Evolutionary conservation across 2,329 filamentous ascomycete genomes (phyloP).

Genomic region (Ustulina deusta): DNA sequence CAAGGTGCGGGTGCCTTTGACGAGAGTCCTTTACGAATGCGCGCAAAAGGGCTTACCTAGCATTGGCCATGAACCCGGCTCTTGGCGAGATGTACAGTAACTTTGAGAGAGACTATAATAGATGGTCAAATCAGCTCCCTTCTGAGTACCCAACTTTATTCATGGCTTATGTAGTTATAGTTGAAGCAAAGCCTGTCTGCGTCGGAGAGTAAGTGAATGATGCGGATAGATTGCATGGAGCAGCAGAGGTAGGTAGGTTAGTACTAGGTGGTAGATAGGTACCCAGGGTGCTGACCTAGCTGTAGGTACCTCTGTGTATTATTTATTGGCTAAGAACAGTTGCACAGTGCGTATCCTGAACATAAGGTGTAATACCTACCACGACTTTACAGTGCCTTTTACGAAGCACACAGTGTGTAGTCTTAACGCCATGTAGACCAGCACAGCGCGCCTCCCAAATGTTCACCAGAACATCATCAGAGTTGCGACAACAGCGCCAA

Average conservation of each 20-base stretch:
- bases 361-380: too few relatives aligned
- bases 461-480: constrained; percentile 17
- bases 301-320: too few relatives aligned
- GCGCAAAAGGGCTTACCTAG: constrained; percentile 1
- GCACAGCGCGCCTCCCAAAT: constrained; percentile 7
- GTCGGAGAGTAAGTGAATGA: neutral
- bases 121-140: constrained; percentile 19
- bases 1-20: neutral
- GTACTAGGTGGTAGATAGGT: too few relatives aligned
- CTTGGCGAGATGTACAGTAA: constrained; percentile 9
- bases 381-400: neutral
- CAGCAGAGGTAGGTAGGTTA: too few relatives aligned
- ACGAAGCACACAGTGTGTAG: neutral
- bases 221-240: neutral
- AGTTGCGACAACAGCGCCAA: constrained; percentile 29
- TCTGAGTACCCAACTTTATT: neutral
- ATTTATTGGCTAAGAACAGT: too few relatives aligned
- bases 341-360: too few relatives aligned
- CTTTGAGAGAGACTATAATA: constrained; percentile 6
- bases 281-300: too few relatives aligned
- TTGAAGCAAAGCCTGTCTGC: neutral
- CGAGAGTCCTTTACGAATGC: neutral
- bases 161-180: neutral
- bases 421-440: neutral
- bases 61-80: constrained; percentile 1